Percentiles rank a stretch among this genome's conserved stretches.
These are phyloP conservation scores for Pseudogymnoascus sp. DNA, from an alignment of 2,329 filamentous ascomycete species.

Conservation along the genomic window DNA sequence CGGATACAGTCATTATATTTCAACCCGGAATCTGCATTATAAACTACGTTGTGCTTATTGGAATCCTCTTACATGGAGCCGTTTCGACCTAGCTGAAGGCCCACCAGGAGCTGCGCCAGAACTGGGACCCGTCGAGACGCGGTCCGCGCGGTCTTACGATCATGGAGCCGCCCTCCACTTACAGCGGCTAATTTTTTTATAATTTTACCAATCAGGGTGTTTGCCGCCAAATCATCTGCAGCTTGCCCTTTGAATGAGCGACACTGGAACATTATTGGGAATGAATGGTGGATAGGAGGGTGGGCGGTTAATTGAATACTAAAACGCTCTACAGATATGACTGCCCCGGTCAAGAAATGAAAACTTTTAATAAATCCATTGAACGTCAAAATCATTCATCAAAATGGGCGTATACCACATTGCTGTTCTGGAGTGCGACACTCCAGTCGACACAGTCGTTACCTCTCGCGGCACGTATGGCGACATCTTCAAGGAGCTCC, in stretches of 20 bases:
- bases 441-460: not conserved
- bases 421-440: constrained; percentile 5
- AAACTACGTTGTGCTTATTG: not conserved
- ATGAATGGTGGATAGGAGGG: not conserved
- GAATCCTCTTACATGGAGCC: not conserved
- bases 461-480: not conserved
- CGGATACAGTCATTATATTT: not conserved
- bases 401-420: not conserved
- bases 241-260: not conserved
- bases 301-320: not conserved
- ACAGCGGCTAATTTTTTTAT: not conserved
- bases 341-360: not conserved
- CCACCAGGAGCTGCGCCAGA: not conserved
- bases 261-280: not conserved
- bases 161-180: not conserved
- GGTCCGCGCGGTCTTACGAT: not conserved
- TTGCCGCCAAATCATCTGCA: not conserved
- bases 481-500: not conserved
- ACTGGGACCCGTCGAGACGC: not conserved
- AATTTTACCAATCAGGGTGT: not conserved
- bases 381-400: not conserved
- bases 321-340: not conserved
- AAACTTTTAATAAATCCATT: not conserved
- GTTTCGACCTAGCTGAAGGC: not conserved
- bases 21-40: not conserved